Conservation (phyloP, 495 filamentous ascomycete species). For the Penicilliopsis zonata region DNA sequence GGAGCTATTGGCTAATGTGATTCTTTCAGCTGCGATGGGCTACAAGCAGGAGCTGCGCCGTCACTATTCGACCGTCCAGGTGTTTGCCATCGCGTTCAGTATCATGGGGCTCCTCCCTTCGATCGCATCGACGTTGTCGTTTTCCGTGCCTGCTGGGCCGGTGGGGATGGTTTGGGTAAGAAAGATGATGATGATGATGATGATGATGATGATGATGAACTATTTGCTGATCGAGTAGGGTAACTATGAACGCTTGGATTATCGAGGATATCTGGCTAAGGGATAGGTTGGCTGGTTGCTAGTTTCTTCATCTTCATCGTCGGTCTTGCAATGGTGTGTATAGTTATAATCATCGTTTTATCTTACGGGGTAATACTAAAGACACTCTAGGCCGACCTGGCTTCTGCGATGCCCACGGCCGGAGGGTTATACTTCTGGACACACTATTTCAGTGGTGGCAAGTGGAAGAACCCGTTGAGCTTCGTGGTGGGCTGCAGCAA, state of each 20-base stretch:
- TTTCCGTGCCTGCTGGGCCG: conserved; percentile 55
- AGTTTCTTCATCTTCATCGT: conserved; percentile 52
- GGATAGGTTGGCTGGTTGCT: conserved; percentile 48
- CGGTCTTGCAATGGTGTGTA: conserved; percentile 47
- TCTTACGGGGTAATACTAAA: background rate
- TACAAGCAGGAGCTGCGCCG: conserved; percentile 62
- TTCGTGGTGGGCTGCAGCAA: conserved; percentile 66
- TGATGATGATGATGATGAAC: conserved; percentile 3
- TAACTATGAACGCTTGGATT: background rate
- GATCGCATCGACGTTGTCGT: conserved; percentile 53
- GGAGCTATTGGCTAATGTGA: no score
- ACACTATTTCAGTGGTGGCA: conserved; percentile 49
- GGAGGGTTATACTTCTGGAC: conserved; percentile 65
- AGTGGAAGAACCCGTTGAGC: conserved; percentile 48
- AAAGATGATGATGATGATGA: background rate
- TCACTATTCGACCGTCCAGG: conserved; percentile 52
- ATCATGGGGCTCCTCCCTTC: conserved; percentile 66
- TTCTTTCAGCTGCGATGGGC: conserved; percentile 29
- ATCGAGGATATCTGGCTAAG: background rate
- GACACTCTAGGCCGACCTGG: conserved; percentile 44
- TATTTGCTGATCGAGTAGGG: conserved; percentile 14
- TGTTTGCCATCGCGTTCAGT: conserved; percentile 61
- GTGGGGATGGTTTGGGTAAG: conserved; percentile 57
- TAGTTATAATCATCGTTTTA: background rate
- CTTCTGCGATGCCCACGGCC: conserved; percentile 57